Percentiles rank a stretch among this genome's conserved stretches.
Evolutionary conservation across 2,329 filamentous ascomycete species (phyloP).

Genomic region (Aspergillus novofumigatus): DNA sequence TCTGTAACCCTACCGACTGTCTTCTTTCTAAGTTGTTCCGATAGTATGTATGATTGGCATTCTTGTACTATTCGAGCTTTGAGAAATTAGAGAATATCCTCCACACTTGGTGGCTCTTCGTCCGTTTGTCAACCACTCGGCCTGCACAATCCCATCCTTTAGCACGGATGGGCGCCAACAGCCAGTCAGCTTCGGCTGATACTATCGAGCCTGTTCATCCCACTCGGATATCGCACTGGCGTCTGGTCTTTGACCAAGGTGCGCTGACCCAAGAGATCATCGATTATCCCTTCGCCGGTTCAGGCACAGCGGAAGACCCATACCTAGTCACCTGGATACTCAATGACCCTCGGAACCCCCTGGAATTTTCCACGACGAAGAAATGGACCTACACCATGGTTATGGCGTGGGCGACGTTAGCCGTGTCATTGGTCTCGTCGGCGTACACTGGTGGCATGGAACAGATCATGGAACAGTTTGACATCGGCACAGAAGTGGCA

Average conservation of each 20-base stretch:
- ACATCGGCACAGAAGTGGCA: conserved; percentile 33
- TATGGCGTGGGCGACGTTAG: conserved; percentile 38
- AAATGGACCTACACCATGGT: conserved; percentile 41
- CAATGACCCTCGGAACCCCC: conserved; percentile 54
- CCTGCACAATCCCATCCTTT: neutral
- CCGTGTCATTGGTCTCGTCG: conserved; percentile 41
- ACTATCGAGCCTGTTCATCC: conserved; percentile 8
- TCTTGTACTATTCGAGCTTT: neutral
- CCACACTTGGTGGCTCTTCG: neutral
- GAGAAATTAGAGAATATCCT: neutral
- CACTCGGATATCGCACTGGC: conserved; percentile 36
- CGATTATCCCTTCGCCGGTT: conserved; percentile 53
- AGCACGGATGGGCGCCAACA: neutral
- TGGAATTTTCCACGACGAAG: conserved; percentile 27
- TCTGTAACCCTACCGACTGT: neutral
- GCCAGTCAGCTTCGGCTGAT: neutral
- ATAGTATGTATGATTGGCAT: neutral
- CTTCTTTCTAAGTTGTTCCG: neutral
- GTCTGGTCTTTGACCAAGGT: conserved; percentile 54
- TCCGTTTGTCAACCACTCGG: neutral
- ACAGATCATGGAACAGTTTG: conserved; percentile 34
- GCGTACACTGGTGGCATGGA: conserved; percentile 39
- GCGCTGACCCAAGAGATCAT: conserved; percentile 56
- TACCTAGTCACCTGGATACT: conserved; percentile 66
- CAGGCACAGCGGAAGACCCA: conserved; percentile 63